Conservation (phyloP, 2,329 filamentous ascomycete genomes). For the Pseudophaeomoniella oleicola region DNA sequence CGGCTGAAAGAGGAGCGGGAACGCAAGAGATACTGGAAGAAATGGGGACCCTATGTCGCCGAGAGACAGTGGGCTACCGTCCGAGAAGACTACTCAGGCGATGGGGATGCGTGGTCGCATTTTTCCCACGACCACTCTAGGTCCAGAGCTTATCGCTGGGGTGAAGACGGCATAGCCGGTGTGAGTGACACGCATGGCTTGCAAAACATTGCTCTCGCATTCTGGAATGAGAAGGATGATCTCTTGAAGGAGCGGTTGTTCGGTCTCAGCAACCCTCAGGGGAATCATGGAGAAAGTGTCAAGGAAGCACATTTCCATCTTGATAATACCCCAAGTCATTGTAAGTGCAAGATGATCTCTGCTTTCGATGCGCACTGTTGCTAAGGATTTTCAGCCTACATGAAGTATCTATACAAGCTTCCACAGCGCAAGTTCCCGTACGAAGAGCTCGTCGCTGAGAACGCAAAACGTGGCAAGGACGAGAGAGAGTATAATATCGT, state of each 20-base stretch:
- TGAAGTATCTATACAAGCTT: conserved; percentile 98
- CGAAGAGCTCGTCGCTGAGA: conserved; percentile 72
- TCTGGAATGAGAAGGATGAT: conserved; percentile 94
- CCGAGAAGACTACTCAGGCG: conserved; percentile 80
- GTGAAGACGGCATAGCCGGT: conserved; percentile 91
- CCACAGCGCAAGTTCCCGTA: conserved; percentile 87
- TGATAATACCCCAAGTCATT: conserved; percentile 67
- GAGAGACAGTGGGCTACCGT: conserved; percentile 90
- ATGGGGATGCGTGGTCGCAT: conserved; percentile 91
- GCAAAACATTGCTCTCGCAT: conserved; percentile 88
- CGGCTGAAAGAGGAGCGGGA: conserved; percentile 75
- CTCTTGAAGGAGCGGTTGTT: conserved; percentile 93
- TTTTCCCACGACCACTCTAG: conserved; percentile 88
- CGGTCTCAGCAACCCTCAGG: conserved; percentile 87
- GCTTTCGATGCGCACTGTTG: neutral
- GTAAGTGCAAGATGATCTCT: conserved; percentile 19
- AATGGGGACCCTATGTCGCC: conserved; percentile 87
- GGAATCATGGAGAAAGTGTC: conserved; percentile 92
- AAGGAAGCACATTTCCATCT: conserved; percentile 95
- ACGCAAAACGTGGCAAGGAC: conserved; percentile 57
- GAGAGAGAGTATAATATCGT: conserved; percentile 85
- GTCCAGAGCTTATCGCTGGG: conserved; percentile 83
- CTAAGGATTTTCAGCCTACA: conserved; percentile 46
- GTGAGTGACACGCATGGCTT: conserved; percentile 85
- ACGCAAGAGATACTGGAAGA: conserved; percentile 88